phyloP scores from a whole-genome alignment of 495 filamentous ascomycete species.

The Cercophora newfieldiana region DNA sequence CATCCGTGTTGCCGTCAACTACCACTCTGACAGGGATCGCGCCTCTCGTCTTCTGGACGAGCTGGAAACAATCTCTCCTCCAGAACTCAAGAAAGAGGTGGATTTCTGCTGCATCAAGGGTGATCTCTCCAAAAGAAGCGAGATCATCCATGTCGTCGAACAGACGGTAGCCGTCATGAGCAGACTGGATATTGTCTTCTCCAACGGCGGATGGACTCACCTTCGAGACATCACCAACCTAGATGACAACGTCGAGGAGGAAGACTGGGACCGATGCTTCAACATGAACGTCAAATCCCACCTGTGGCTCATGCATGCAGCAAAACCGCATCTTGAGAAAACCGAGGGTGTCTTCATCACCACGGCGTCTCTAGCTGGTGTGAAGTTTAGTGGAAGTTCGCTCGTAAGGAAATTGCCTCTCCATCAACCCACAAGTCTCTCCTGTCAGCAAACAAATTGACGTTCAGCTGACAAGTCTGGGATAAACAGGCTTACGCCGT shows the following conservation, averaged over 20 bases:
- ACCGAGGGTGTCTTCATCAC: slow-evolving; percentile 55
- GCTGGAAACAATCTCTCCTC: slow-evolving; percentile 25
- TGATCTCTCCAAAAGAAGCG: slow-evolving; percentile 17
- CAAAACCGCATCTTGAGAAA: slow-evolving; percentile 46
- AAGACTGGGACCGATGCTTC: slow-evolving; percentile 59
- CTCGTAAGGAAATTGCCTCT: slow-evolving; percentile 31
- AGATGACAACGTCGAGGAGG: slow-evolving; percentile 55
- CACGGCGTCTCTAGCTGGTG: slow-evolving; percentile 54
- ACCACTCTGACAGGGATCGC: slow-evolving; percentile 45
- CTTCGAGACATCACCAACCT: slow-evolving; percentile 51
- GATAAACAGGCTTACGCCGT: slow-evolving; percentile 46
- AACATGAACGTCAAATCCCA: slow-evolving; percentile 61
- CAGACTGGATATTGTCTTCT: slow-evolving; percentile 54
- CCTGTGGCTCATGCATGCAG: slow-evolving; percentile 55
- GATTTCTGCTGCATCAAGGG: not conserved
- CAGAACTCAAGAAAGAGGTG: not conserved
- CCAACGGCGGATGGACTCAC: slow-evolving; percentile 59
- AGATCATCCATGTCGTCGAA: slow-evolving; percentile 46
- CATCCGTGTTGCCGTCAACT: slow-evolving; percentile 56
- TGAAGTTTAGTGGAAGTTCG: slow-evolving; percentile 52
- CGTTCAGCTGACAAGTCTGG: not conserved
- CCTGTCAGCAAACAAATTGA: not conserved
- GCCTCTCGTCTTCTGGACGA: slow-evolving; percentile 48
- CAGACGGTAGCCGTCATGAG: slow-evolving; percentile 48
- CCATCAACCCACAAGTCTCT: not conserved